Conservation (phyloP, 2,329 filamentous ascomycete genomes). For the Iodosphaeria phyllophila region DNA sequence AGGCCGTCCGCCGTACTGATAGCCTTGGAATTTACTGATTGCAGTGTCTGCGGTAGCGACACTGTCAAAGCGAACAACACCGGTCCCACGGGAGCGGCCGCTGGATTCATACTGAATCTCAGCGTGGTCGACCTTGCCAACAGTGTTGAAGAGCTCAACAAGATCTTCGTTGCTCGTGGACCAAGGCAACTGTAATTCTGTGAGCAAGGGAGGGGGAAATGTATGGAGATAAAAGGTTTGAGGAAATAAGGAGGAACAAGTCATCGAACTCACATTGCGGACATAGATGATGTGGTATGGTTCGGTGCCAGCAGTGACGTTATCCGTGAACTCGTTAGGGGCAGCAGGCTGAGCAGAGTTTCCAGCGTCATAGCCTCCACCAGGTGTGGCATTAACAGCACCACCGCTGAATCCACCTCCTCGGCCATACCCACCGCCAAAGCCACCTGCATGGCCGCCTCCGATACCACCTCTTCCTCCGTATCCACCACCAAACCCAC, state of each 20-base stretch:
- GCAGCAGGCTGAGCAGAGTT: slow-evolving; percentile 26
- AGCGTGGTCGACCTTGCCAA: slow-evolving; percentile 95
- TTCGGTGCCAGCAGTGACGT: slow-evolving; percentile 72
- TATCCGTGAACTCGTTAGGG: slow-evolving; percentile 89
- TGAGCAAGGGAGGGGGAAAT: too few species aligned
- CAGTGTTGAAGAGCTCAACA: slow-evolving; percentile 90
- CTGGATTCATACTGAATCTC: slow-evolving; percentile 98
- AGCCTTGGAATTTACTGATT: slow-evolving; percentile 93
- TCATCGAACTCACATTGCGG: slow-evolving; percentile 59
- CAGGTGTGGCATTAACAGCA: slow-evolving; percentile 22
- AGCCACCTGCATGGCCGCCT: slow-evolving; percentile 25
- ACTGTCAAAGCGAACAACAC: slow-evolving; percentile 86
- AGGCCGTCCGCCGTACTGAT: slow-evolving; percentile 90
- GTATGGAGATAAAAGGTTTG: slow-evolving; percentile 8
- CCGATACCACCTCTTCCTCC: slow-evolving; percentile 22
- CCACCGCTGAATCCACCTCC: slow-evolving; percentile 24
- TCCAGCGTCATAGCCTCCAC: slow-evolving; percentile 11
- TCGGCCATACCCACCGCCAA: slow-evolving; percentile 19
- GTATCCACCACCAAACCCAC: slow-evolving; percentile 22
- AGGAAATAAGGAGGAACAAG: background rate
- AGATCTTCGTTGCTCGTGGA: slow-evolving; percentile 97
- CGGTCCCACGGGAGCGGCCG: slow-evolving; percentile 82
- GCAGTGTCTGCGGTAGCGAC: slow-evolving; percentile 76
- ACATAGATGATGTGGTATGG: slow-evolving; percentile 78
- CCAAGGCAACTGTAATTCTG: slow-evolving; percentile 86